Conservation (phyloP, 768 basidiomycete species). For the Panellus pusillus region DNA sequence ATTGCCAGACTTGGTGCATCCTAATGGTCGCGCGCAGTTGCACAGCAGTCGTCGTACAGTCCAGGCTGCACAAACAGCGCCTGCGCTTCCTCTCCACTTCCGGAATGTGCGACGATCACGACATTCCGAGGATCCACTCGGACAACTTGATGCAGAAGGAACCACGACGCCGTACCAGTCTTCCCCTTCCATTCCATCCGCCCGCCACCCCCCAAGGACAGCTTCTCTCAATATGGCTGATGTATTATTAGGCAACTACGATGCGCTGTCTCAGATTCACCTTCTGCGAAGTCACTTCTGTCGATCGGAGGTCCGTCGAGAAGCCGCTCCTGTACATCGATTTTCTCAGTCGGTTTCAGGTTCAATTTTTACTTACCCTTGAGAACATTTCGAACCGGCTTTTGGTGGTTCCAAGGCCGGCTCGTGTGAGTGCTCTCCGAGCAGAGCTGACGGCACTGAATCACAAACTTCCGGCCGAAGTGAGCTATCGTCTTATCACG, state of each 20-base stretch:
- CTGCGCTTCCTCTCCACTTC: conserved; percentile 66
- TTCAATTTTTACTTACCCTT: conserved; percentile 83
- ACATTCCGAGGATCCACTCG: conserved; percentile 73
- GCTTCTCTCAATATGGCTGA: conserved; percentile 49
- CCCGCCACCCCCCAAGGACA: conserved; percentile 45
- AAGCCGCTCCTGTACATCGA: not conserved
- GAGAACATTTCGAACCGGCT: conserved; percentile 93
- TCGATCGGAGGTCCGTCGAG: conserved; percentile 69
- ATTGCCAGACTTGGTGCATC: conserved; percentile 16
- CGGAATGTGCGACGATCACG: conserved; percentile 51
- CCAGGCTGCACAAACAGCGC: conserved; percentile 70
- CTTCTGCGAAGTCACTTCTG: conserved; percentile 86
- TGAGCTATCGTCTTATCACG: conserved; percentile 39
- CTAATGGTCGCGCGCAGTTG: conserved; percentile 21
- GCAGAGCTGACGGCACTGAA: conserved; percentile 95
- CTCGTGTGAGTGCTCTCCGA: conserved; percentile 92
- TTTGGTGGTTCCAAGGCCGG: conserved; percentile 88
- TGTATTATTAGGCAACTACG: conserved; percentile 65
- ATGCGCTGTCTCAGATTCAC: conserved; percentile 62
- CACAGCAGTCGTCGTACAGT: conserved; percentile 48
- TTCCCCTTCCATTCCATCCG: conserved; percentile 63
- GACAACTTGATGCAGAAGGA: conserved; percentile 56
- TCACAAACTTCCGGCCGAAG: conserved; percentile 92
- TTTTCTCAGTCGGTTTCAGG: conserved; percentile 40
- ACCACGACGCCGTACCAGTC: conserved; percentile 60